phyloP scores from a whole-genome alignment of 352 stramenopile genomes.

The Pythium insidiosum region DNA sequence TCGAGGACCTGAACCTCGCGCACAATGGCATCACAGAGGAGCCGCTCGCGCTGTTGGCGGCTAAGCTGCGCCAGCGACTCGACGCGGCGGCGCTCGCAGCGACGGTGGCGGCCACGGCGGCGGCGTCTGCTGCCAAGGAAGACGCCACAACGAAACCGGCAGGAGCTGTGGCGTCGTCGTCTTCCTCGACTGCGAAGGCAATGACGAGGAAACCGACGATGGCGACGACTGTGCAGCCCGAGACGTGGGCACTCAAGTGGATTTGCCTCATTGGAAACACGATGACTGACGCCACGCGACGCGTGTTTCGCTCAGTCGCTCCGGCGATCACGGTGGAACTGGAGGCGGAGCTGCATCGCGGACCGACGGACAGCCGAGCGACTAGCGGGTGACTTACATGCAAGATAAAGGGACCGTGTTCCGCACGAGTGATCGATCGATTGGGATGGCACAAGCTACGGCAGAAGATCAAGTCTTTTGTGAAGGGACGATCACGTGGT shows the following conservation, averaged over 20 bases:
- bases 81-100: too few relatives aligned
- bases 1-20: constrained; percentile 66
- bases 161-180: background rate
- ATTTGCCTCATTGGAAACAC: constrained; percentile 49
- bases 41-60: constrained; percentile 32
- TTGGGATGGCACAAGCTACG: too few relatives aligned
- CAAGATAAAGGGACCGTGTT: too few relatives aligned
- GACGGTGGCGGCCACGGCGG: constrained; percentile 9
- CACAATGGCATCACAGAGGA: constrained; percentile 75
- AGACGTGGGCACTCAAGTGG: constrained; percentile 23
- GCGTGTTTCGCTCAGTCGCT: constrained; percentile 18
- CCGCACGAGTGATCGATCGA: too few relatives aligned
- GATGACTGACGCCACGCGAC: constrained; percentile 48
- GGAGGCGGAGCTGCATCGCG: constrained; percentile 25
- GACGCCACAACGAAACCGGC: background rate
- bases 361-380: too few relatives aligned
- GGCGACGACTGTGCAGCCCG: too few relatives aligned
- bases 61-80: constrained; percentile 19
- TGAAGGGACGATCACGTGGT: too few relatives aligned
- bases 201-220: too few relatives aligned
- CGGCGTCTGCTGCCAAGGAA: background rate
- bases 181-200: constrained; percentile 2
- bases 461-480: too few relatives aligned
- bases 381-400: too few relatives aligned
- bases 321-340: constrained; percentile 33